phyloP scores from a whole-genome alignment of 2,329 filamentous ascomycete genomes.

The Iodosphaeria phyllophila region DNA sequence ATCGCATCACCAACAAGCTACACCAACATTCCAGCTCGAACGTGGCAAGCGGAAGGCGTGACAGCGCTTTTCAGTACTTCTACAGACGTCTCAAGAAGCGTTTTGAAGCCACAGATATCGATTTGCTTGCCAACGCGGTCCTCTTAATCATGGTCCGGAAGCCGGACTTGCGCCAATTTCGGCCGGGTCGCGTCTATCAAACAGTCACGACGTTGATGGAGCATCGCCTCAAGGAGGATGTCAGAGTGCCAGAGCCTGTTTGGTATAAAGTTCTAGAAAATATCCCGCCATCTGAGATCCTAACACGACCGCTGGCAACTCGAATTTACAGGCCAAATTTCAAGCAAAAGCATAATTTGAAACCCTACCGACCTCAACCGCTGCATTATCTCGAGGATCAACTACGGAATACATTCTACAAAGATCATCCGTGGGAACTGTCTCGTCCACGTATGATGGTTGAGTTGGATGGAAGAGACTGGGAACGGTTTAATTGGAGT shows the following conservation, averaged over 20 bases:
- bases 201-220: conserved; percentile 18
- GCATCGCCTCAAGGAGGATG: conserved; percentile 11
- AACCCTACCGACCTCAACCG: conserved; percentile 61
- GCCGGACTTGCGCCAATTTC: conserved; percentile 12
- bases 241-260: conserved; percentile 16
- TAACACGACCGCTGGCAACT: conserved; percentile 32
- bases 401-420: conserved; percentile 67
- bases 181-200: conserved; percentile 24
- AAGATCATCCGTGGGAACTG: conserved; percentile 93
- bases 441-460: conserved; percentile 72
- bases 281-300: conserved; percentile 38
- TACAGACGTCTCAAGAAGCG: too few relatives aligned
- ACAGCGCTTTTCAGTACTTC: too few relatives aligned
- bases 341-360: conserved; percentile 46
- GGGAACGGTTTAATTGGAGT: conserved; percentile 62
- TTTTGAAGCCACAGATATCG: too few relatives aligned
- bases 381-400: conserved; percentile 71
- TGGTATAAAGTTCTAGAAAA: conserved; percentile 33
- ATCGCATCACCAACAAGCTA: too few relatives aligned
- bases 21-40: too few relatives aligned
- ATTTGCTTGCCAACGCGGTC: too few relatives aligned
- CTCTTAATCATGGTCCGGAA: conserved; percentile 15
- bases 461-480: conserved; percentile 72
- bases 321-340: conserved; percentile 21
- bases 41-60: too few relatives aligned